These are phyloP conservation scores for Nymphaea colorata DNA, from an alignment of 164 flowering plant species.

Conservation along the genomic window DNA sequence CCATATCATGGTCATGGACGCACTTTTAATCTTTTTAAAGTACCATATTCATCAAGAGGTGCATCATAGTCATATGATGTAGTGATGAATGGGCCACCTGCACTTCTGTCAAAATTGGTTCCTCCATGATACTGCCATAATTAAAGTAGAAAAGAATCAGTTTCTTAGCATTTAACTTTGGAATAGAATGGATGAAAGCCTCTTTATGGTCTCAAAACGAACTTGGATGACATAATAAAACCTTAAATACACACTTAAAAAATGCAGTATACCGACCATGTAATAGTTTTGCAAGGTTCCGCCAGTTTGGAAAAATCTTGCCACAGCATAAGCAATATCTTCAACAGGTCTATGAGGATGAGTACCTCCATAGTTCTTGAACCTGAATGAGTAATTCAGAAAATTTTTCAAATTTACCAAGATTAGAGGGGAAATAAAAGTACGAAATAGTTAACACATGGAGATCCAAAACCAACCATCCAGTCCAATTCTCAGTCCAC, in stretches of 20 bases:
- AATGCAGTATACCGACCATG: slow-evolving; percentile 17
- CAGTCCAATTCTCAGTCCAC: slow-evolving; percentile 35
- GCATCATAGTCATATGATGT: slow-evolving; percentile 40
- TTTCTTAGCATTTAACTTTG: too few species aligned
- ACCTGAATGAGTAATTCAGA: too few species aligned
- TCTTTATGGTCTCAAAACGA: too few species aligned
- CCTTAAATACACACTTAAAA: too few species aligned
- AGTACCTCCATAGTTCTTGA: slow-evolving; percentile 22
- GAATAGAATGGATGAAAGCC: too few species aligned
- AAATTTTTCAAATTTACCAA: too few species aligned
- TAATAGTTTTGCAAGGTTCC: slow-evolving; percentile 35
- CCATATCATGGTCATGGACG: too few species aligned
- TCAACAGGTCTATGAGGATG: slow-evolving; percentile 28
- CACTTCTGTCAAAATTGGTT: slow-evolving; percentile 29
- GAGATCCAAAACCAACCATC: slow-evolving; percentile 13
- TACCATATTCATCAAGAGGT: slow-evolving; percentile 37
- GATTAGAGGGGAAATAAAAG: too few species aligned
- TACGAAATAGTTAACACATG: too few species aligned
- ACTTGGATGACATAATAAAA: too few species aligned
- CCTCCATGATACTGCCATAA: slow-evolving; percentile 24
- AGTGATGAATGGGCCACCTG: slow-evolving; percentile 35
- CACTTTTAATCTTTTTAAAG: background rate
- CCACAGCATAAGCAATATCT: slow-evolving; percentile 32
- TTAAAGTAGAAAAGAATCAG: too few species aligned
- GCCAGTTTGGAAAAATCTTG: slow-evolving; percentile 22